Base-by-base conservation (phyloP, 345 rosid species). In the Rubroshorea leprosula region DNA sequence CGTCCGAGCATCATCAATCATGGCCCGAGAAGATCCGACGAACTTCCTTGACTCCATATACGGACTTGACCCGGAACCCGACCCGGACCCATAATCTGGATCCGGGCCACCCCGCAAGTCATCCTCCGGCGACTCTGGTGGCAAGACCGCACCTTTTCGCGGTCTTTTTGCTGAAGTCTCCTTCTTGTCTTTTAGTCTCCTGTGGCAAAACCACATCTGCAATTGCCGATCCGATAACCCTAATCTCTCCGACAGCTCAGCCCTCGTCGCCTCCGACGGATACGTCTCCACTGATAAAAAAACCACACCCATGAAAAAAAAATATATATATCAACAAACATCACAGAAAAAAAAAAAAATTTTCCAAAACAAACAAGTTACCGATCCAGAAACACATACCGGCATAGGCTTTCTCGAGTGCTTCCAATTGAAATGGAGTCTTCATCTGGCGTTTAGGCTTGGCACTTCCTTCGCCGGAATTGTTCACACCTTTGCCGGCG, bases 141-240 rank as follows among this genome's bases (percentile, higher is more conserved):
- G 73, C 21, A 72, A 68, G 13, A 69, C 38, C 0, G 70, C 54
- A 10, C 64, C 55, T 67, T 81, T 84, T 1, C 59, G 82, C 2
- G 63, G 77, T 60, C 72, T 91, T 73, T 84, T 81, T 2, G 68
- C 25, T 1, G 83, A 78, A 49, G 63, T 71, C 57, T 73, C 95
- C 71, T 84, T 94, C 76, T 83, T 90, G 67, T 94, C 97, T 76
- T 90, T 94, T 66, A 94, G 69, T 68, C 99, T 71, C 79, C 99
- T 76, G 75, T 94, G 99, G 56, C 99, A 94, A 73, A 94, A 94
- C 99, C 99, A 94, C 97, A 94, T 94, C 90, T 94, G 99, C 67
- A 94, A 76, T 64, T 94, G 99, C 72, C 99, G 87, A 74, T 94
- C 99, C 19, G 95, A 55, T 29, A 94, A 83, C 43, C 92, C 94